A percentile compares a stretch with the other conserved stretches of the same genome.
Conservation (phyloP, 345 rosid species). For the Mangifera indica region DNA sequence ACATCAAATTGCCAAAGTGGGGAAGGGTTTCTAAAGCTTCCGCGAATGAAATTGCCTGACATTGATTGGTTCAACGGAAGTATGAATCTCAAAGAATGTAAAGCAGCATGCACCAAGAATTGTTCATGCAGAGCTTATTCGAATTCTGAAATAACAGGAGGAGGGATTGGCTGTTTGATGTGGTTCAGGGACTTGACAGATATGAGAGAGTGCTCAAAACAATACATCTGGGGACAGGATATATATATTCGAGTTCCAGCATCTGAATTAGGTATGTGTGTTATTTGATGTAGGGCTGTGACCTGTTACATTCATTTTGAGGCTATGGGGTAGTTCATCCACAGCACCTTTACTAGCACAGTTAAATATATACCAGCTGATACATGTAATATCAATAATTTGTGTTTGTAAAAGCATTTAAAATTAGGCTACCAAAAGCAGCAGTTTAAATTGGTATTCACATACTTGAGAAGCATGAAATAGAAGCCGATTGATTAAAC, state of each 20-base stretch:
- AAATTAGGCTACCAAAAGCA: neutral
- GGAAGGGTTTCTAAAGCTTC: conserved; percentile 16
- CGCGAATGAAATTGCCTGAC: conserved; percentile 23
- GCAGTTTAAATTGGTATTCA: too few relatives aligned
- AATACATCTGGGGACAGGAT: conserved; percentile 20
- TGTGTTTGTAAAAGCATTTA: neutral
- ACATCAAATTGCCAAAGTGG: conserved; percentile 11
- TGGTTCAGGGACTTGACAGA: conserved; percentile 36
- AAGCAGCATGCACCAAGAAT: neutral
- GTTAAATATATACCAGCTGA: neutral
- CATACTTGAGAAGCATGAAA: neutral
- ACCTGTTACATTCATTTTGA: too few relatives aligned
- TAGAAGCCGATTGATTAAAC: neutral
- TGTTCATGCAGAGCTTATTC: neutral
- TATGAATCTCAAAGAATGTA: conserved; percentile 25
- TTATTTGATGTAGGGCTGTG: neutral
- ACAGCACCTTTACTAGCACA: neutral
- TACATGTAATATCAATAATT: neutral
- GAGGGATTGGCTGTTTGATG: conserved; percentile 39
- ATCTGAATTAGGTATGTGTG: conserved; percentile 25
- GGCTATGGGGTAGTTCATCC: neutral
- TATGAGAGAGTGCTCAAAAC: neutral
- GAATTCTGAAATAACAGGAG: conserved; percentile 12
- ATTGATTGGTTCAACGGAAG: conserved; percentile 4
- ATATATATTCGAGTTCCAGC: conserved; percentile 23